Evolutionary conservation across 164 flowering plant genomes (phyloP).

Genomic region (Magnolia kwangsiensis): DNA sequence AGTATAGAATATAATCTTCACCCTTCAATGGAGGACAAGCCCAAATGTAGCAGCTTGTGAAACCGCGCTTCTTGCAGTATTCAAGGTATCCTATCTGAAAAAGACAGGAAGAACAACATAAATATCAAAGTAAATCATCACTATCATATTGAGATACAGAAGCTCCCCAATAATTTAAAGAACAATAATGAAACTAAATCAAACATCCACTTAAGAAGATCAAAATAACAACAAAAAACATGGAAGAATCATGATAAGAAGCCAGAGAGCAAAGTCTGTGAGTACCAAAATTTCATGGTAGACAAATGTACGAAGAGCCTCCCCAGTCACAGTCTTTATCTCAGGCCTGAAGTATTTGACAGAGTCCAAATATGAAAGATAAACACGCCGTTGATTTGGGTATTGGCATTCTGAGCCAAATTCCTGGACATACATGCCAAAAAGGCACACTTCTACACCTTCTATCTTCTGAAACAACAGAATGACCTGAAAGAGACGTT

Average conservation of each 20-base stretch:
- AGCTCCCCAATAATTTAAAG: background rate
- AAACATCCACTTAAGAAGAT: background rate
- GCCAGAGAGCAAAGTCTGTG: background rate
- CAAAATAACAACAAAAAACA: background rate
- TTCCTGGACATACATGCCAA: conserved; percentile 99
- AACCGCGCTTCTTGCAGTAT: conserved; percentile 91
- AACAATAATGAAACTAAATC: too few species aligned
- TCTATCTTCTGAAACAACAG: conserved; percentile 95
- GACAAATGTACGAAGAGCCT: conserved; percentile 95
- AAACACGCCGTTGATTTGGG: conserved; percentile 95
- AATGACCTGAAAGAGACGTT: conserved; percentile 55
- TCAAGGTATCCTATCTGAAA: conserved; percentile 95
- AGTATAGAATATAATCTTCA: conserved; percentile 95
- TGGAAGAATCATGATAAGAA: background rate
- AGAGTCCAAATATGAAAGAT: conserved; percentile 95
- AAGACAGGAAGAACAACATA: background rate
- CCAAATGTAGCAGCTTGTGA: conserved; percentile 98
- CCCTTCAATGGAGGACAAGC: conserved; percentile 99
- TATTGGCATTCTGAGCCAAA: conserved; percentile 85
- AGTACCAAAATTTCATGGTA: conserved; percentile 96
- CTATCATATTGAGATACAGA: background rate
- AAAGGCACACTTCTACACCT: conserved; percentile 98
- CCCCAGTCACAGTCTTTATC: conserved; percentile 76
- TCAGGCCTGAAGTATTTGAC: conserved; percentile 98
- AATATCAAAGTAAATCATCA: background rate